Evolutionary conservation across 768 basidiomycete species (phyloP).

Genomic region (Tricholoma terreum): DNA sequence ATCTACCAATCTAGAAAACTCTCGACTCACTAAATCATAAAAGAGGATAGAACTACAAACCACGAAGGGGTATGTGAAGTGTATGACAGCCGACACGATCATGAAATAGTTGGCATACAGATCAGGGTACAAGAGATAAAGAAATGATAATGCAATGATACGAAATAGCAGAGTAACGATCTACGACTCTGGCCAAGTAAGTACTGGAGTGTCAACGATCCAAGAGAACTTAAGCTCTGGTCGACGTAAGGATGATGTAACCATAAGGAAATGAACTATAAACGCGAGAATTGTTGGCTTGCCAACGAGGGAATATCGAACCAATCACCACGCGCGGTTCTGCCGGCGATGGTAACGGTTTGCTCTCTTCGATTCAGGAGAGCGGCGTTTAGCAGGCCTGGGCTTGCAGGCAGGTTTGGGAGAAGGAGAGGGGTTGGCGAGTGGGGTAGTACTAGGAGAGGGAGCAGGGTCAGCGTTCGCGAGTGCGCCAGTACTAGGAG

Average conservation of each 20-base stretch:
- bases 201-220: neutral
- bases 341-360: neutral
- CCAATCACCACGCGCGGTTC: neutral
- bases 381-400: neutral
- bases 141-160: neutral
- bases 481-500: conserved; percentile 5
- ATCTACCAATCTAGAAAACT: neutral
- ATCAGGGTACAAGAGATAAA: neutral
- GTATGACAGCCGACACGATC: neutral
- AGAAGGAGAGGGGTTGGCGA: neutral
- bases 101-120: neutral
- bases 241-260: neutral
- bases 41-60: no score
- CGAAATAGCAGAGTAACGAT: neutral
- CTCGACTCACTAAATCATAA: neutral
- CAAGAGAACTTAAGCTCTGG: neutral
- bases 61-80: no score
- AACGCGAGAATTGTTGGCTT: neutral
- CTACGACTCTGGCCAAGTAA: neutral
- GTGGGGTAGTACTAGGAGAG: conserved; percentile 5
- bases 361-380: neutral
- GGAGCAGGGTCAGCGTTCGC: neutral
- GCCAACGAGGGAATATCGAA: neutral
- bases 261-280: neutral
- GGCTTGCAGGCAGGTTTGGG: neutral